Evolutionary conservation across 805 yeast genomes (phyloP).

Genomic region (Sungouiella thailandica): DNA sequence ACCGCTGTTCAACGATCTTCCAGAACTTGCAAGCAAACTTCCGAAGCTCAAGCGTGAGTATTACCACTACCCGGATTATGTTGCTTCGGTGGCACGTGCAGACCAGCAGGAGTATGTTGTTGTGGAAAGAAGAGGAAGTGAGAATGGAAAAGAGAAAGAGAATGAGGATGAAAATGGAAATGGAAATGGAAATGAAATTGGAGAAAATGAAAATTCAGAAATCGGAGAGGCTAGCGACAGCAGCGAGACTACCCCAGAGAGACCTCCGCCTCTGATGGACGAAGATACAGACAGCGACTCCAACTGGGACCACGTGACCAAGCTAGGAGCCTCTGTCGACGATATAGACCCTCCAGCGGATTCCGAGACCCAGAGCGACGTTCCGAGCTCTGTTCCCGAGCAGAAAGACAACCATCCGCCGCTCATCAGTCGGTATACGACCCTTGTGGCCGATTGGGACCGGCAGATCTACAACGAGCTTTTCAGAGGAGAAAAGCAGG

Average conservation of each 20-base stretch:
- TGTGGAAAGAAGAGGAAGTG: constrained; percentile 7
- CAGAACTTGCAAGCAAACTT: constrained; percentile 25
- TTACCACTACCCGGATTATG: constrained; percentile 27
- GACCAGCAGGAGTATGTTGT: constrained; percentile 11
- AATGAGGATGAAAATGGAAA: constrained; percentile 9
- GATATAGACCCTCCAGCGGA: constrained; percentile 5
- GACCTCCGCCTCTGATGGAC: constrained; percentile 21
- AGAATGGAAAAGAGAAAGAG: constrained; percentile 17
- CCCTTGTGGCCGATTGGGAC: constrained; percentile 65
- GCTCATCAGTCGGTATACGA: constrained; percentile 18
- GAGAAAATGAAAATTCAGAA: neutral
- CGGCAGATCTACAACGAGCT: constrained; percentile 42
- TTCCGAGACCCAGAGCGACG: constrained; percentile 1
- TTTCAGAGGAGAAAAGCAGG: constrained; percentile 45
- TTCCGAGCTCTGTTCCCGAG: neutral
- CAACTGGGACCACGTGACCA: constrained; percentile 13
- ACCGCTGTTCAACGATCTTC: constrained; percentile 37
- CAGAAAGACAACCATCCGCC: constrained; percentile 13
- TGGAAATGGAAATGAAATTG: constrained; percentile 15
- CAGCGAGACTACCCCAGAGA: constrained; percentile 4
- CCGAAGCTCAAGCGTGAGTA: constrained; percentile 25
- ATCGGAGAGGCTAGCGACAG: constrained; percentile 3
- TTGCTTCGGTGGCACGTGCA: constrained; percentile 1
- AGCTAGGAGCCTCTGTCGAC: constrained; percentile 11
- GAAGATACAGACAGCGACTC: constrained; percentile 27